A percentile compares a stretch with the other conserved stretches of the same genome.
Conservation (phyloP, 495 filamentous ascomycete genomes). For the Pseudomonodictys pantanalensis region DNA sequence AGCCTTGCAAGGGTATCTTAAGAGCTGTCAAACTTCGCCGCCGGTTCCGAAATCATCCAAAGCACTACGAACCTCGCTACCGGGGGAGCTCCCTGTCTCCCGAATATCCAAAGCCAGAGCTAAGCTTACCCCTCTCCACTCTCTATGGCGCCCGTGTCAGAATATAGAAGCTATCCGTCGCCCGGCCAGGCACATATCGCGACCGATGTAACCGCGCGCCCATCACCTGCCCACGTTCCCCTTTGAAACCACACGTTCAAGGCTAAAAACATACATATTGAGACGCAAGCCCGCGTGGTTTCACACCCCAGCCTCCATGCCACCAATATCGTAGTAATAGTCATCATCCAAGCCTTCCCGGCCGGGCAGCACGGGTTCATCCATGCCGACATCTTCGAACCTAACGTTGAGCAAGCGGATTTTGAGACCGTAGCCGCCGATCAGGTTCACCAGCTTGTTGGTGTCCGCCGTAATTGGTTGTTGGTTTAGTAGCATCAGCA, state of each 20-base stretch:
- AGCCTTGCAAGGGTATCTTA: too few relatives aligned
- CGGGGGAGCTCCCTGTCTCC: too few relatives aligned
- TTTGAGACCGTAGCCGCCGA: conserved; percentile 87
- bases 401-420: conserved; percentile 90
- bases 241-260: conserved; percentile 1
- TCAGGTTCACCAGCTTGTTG: conserved; percentile 76
- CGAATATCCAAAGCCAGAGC: too few relatives aligned
- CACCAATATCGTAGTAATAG: conserved; percentile 63
- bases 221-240: not conserved
- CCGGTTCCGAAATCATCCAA: too few relatives aligned
- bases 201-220: not conserved
- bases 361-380: conserved; percentile 49
- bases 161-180: too few relatives aligned
- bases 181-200: not conserved
- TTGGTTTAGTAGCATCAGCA: conserved; percentile 93
- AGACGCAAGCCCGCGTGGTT: not conserved
- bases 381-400: conserved; percentile 62
- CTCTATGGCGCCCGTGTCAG: too few relatives aligned
- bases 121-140: too few relatives aligned
- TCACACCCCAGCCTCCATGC: conserved; percentile 33
- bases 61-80: too few relatives aligned
- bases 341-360: conserved; percentile 64
- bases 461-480: conserved; percentile 96
- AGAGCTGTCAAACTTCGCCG: too few relatives aligned
- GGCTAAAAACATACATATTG: not conserved